phyloP scores from a whole-genome alignment of 2,329 filamentous ascomycete genomes.

The Talaromyces atroroseus region DNA sequence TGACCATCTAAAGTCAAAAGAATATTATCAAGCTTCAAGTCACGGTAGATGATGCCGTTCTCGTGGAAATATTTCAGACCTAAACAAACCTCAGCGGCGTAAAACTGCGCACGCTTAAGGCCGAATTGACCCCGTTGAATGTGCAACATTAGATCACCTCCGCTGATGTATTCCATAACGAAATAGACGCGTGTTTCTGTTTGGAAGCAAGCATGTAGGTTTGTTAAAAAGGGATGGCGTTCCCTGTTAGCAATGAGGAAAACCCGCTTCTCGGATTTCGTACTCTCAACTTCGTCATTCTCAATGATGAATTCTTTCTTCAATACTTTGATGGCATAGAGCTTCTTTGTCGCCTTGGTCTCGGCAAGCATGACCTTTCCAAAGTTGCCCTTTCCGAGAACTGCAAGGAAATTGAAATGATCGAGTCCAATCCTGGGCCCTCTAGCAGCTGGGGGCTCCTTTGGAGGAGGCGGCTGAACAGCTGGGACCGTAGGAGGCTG shows the following conservation, averaged over 20 bases:
- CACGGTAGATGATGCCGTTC: conserved; percentile 94
- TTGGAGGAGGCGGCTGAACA: conserved; percentile 12
- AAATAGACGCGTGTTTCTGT: conserved; percentile 98
- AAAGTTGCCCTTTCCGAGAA: conserved; percentile 98
- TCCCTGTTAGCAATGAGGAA: conserved; percentile 97
- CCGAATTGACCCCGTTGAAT: conserved; percentile 96
- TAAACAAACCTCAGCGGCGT: conserved; percentile 93
- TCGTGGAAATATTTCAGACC: conserved; percentile 99
- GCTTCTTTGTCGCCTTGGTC: conserved; percentile 82
- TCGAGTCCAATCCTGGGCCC: conserved; percentile 79
- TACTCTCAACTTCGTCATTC: conserved; percentile 98
- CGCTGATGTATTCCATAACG: conserved; percentile 98
- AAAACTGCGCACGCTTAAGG: conserved; percentile 95
- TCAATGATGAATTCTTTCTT: conserved; percentile 99
- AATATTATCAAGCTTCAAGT: conserved; percentile 80
- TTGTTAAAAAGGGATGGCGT: conserved; percentile 90
- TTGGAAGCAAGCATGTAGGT: conserved; percentile 95
- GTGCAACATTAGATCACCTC: conserved; percentile 97
- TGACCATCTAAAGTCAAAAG: conserved; percentile 90
- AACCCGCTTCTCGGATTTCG: conserved; percentile 93
- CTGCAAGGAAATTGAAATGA: conserved; percentile 98
- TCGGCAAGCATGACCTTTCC: conserved; percentile 99
- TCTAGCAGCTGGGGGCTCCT: conserved; percentile 28
- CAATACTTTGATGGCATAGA: conserved; percentile 97
- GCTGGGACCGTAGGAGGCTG: conserved; percentile 17